These are phyloP conservation scores for Alternaria sp. DNA, from an alignment of 2,329 filamentous ascomycete genomes.

Conservation along the genomic window DNA sequence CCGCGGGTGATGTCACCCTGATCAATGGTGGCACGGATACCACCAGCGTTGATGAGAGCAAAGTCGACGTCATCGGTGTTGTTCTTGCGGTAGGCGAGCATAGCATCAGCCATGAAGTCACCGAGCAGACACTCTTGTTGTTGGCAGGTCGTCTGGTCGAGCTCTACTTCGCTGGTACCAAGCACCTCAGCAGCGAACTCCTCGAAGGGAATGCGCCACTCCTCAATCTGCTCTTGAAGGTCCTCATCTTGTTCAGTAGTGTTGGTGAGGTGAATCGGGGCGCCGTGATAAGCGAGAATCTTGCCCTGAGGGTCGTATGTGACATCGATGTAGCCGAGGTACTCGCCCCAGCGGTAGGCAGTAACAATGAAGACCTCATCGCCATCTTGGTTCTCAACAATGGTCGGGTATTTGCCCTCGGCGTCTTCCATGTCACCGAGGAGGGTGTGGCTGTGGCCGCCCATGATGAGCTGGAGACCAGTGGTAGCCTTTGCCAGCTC, in stretches of 20 bases:
- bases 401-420: constrained; percentile 68
- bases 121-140: constrained; percentile 61
- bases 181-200: constrained; percentile 65
- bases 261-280: constrained; percentile 69
- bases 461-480: constrained; percentile 72
- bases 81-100: constrained; percentile 66
- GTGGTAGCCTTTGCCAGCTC: constrained; percentile 65
- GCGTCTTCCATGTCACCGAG: constrained; percentile 66
- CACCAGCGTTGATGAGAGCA: constrained; percentile 69
- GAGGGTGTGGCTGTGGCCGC: constrained; percentile 65
- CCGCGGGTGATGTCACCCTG: constrained; percentile 67
- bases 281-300: constrained; percentile 68
- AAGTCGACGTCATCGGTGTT: constrained; percentile 58
- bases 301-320: constrained; percentile 67
- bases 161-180: constrained; percentile 60
- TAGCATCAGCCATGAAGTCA: constrained; percentile 59
- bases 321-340: constrained; percentile 71
- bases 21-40: constrained; percentile 69
- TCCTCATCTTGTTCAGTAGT: constrained; percentile 62
- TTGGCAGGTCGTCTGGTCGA: constrained; percentile 67
- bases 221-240: constrained; percentile 64
- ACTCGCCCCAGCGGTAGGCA: constrained; percentile 72
- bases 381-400: constrained; percentile 65
- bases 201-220: constrained; percentile 68
- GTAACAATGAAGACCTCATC: constrained; percentile 74